Evolutionary conservation across 768 basidiomycete species (phyloP), one percentile per base, ranked within the genome.

Genomic region (Pisolithus microcarpus): DNA sequence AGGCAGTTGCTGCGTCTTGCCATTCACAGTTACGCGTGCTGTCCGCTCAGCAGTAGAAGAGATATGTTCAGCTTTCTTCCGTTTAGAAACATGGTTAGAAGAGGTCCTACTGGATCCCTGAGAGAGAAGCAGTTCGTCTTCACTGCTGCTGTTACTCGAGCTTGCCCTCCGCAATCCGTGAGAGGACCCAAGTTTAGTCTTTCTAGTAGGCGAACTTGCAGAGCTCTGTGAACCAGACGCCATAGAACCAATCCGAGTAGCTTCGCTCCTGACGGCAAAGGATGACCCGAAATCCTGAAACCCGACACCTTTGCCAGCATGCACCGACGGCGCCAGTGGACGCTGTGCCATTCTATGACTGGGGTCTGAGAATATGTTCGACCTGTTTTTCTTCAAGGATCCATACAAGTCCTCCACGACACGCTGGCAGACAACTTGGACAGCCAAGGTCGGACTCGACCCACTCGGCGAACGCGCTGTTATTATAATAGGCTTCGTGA

Each of bases 61-160:
- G 0, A 4, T 1, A 0, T 30, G 13, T 2, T 1, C 6, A 30
- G 23, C 13, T 15, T 48, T 40, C 43, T 54, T 59, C n/a, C 50
- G 50, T 9, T 52, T 59, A 21, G 21, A 24, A 18, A 46, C 52
- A 52, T 52, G 57, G 48, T 56, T 58, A n/a, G 46, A 5, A 5
- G 52, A 7, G 26, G 49, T 38, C 6, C 52, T 44, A 37, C 38
- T 39, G 13, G 65, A 62, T 38, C 26, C 49, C 46, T 66, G 62
- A 2, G 65, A 58, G 4, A 66, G 53, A 37, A 65, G 53, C 26
- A 67, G 48, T 19, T 67, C 67, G 38, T 67, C 65, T 1, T 65
- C 61, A 31, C 67, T 69, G 31, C 60, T 57, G 19, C 56, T 34
- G 7, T 5, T 7, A 11, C 13, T 34, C 34, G 34, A 34, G 13